A percentile compares a stretch with the other conserved stretches of the same genome.
Conservation (phyloP, 2,329 filamentous ascomycete genomes). For the Ophiostoma populinum region DNA sequence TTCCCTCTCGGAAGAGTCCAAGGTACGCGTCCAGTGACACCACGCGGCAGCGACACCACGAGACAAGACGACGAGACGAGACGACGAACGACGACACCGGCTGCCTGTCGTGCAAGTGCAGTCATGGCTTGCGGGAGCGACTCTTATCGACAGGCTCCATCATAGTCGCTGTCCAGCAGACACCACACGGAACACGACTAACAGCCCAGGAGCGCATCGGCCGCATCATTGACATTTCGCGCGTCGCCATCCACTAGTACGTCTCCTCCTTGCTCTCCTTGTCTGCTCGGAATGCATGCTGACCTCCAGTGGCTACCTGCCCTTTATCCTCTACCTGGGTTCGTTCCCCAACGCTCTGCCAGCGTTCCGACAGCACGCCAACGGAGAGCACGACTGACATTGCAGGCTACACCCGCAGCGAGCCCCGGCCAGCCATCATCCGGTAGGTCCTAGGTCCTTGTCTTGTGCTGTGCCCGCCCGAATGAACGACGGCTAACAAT, state of each 20-base stretch:
- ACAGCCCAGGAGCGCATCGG: slow-evolving; percentile 74
- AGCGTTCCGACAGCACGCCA: not conserved
- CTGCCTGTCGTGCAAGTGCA: not conserved
- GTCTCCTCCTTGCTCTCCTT: slow-evolving; percentile 21
- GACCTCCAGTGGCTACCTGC: slow-evolving; percentile 68
- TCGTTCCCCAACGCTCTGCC: slow-evolving; percentile 15
- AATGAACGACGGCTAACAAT: slow-evolving; percentile 1
- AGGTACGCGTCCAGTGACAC: slow-evolving; percentile 58
- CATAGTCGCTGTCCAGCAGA: too few species aligned
- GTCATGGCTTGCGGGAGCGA: too few species aligned
- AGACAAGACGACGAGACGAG: not conserved
- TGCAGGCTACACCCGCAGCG: slow-evolving; percentile 80
- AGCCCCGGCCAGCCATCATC: slow-evolving; percentile 63
- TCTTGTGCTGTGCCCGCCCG: too few species aligned
- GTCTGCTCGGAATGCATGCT: slow-evolving; percentile 14
- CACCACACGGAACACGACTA: not conserved
- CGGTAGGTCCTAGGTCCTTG: slow-evolving; percentile 23
- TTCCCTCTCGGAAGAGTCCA: slow-evolving; percentile 83
- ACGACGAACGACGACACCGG: not conserved
- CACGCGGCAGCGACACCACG: not conserved
- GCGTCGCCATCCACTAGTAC: slow-evolving; percentile 91
- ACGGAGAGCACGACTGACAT: not conserved
- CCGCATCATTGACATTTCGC: slow-evolving; percentile 86
- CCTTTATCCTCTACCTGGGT: slow-evolving; percentile 94
- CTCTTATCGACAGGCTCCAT: too few species aligned